Conservation (phyloP, 106 monocot species). For the Vanilla planifolia region DNA sequence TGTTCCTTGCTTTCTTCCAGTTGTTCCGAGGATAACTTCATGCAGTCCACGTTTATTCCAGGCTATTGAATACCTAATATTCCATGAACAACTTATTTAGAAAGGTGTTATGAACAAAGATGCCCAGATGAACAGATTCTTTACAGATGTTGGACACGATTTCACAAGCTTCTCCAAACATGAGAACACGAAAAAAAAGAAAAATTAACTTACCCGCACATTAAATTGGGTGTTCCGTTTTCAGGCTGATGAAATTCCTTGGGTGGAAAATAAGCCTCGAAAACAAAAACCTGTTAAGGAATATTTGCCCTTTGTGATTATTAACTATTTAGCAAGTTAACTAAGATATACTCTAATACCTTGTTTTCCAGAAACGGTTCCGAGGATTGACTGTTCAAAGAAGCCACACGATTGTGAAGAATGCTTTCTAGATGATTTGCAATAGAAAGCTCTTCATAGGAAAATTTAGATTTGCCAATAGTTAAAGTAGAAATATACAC, state of each 20-base stretch:
- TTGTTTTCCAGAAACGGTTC: constrained; percentile 42
- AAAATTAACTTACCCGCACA: constrained; percentile 62
- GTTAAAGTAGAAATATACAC: constrained; percentile 73
- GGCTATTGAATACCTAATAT: constrained; percentile 82
- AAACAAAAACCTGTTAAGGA: constrained; percentile 34
- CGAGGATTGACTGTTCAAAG: constrained; percentile 18
- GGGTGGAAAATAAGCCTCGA: constrained; percentile 46
- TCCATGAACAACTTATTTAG: constrained; percentile 2
- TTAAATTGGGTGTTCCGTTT: constrained; percentile 39
- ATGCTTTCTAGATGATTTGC: constrained; percentile 34
- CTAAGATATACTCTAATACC: constrained; percentile 26
- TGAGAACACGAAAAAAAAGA: background rate
- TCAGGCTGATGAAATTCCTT: constrained; percentile 48
- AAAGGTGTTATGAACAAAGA: background rate
- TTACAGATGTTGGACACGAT: too few species aligned
- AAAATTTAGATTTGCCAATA: constrained; percentile 37
- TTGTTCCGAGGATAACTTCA: constrained; percentile 91
- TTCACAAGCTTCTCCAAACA: too few species aligned
- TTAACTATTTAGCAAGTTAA: constrained; percentile 1
- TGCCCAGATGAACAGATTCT: background rate
- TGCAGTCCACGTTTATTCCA: constrained; percentile 86
- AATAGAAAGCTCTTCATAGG: constrained; percentile 18
- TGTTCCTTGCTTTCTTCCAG: constrained; percentile 91
- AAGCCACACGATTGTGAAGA: constrained; percentile 31
- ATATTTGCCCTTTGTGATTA: background rate